Conservation (phyloP, 805 yeast genomes). For the Kazachstania martiniae region DNA sequence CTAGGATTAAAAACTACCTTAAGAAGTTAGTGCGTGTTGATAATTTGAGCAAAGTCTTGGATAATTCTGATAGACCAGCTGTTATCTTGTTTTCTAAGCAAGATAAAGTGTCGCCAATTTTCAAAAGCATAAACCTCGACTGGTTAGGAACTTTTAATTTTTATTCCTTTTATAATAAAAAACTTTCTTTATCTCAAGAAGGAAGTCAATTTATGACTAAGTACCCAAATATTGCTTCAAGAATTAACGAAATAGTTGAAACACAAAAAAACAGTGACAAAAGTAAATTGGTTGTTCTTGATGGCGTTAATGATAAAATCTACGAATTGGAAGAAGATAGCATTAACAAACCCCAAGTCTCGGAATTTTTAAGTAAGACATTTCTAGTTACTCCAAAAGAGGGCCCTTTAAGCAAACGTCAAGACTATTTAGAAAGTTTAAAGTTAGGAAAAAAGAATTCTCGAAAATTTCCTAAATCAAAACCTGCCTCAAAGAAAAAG, state of each 20-base stretch:
- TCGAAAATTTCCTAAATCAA: too few relatives aligned
- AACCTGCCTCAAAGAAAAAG: conserved; percentile 1
- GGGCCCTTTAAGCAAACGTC: conserved; percentile 25
- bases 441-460: conserved; percentile 16
- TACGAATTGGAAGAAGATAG: conserved; percentile 11
- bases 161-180: conserved; percentile 32
- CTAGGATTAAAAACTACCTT: conserved; percentile 57
- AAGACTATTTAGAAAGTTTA: conserved; percentile 10
- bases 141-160: conserved; percentile 40
- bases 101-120: conserved; percentile 40
- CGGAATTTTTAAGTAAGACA: conserved; percentile 13
- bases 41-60: conserved; percentile 22
- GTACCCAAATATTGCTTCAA: conserved; percentile 16
- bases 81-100: conserved; percentile 45
- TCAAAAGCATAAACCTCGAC: conserved; percentile 62
- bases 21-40: conserved; percentile 34
- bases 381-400: conserved; percentile 18
- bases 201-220: conserved; percentile 5
- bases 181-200: conserved; percentile 12
- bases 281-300: conserved; percentile 16
- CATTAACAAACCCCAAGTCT: conserved; percentile 16
- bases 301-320: conserved; percentile 10
- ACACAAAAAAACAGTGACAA: conserved; percentile 9
- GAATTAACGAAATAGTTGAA: conserved; percentile 8
- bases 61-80: conserved; percentile 24